Base-by-base conservation (phyloP, 1,139 yeast genomes). In the Nadsonia starkeyi-henricii region DNA sequence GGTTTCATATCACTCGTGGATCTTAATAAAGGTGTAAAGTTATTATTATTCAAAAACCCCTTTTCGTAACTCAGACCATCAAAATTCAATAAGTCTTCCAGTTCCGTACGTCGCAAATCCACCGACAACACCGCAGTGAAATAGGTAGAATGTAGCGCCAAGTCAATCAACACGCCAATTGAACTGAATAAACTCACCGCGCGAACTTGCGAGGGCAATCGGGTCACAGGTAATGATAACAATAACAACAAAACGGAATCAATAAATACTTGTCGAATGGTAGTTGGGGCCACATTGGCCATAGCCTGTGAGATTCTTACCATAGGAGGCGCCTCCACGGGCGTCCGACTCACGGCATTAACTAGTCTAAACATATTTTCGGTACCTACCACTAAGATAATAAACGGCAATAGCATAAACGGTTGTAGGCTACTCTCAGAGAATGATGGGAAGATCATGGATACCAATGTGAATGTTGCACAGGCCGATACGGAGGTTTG, bases 71-170 rank as follows among this genome's bases (percentile, higher is more conserved):
- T 9, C 9, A 23, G 28, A 23, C 9, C 28, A 23, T 23, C 28
- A 23, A 23, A 23, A 23, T 45, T 44, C 9, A 75, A 56, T 37
- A 78, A 61, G 52, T 79, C 85, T 12, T 75, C 74, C 20, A 81
- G 67, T 56, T 81, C 88, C 42, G 74, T 62, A 49, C 86, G 70
- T 45, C 79, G 73, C 45, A 81, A 66, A 63, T 85, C 95, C 44
- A 84, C 74, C 28, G 81, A 72, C 18, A 84, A 64, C 0, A 82
- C 75, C 0, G 88, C 79, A 1, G 79, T 68, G 52, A 83, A 74
- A 59, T 71, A 83, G 0, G 89, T 75, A 47, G 77, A 58, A 55
- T 81, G 86, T 45, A 85, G 64, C 2, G 72, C 50, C 55, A 76
- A 78, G 55, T 82, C 86, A 42, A 80, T 62, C 1, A 75, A 41